Percentiles rank a stretch among this genome's conserved stretches.
These are phyloP conservation scores for Penicillium paxilli DNA, from an alignment of 495 filamentous ascomycete genomes.

Conservation along the genomic window DNA sequence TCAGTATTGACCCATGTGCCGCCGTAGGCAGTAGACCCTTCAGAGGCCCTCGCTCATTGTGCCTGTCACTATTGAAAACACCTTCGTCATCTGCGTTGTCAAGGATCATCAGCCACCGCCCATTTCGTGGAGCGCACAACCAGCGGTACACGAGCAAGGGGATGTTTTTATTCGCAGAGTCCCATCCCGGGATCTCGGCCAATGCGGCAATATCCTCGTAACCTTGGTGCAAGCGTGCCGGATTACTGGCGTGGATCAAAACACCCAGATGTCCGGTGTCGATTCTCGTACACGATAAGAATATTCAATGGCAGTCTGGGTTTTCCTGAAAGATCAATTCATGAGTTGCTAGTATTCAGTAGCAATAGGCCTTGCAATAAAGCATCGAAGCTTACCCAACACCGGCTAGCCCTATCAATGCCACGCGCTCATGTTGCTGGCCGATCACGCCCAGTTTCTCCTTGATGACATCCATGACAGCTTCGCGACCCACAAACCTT, in stretches of 20 bases:
- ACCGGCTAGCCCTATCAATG: not conserved
- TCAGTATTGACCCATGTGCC: not conserved
- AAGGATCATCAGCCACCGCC: conserved; percentile 26
- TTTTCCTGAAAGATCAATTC: conserved; percentile 31
- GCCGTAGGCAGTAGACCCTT: conserved; percentile 29
- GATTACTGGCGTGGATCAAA: conserved; percentile 34
- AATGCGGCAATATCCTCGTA: conserved; percentile 43
- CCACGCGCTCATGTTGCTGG: not conserved
- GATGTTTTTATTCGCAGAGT: conserved; percentile 18
- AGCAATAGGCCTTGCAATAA: not conserved
- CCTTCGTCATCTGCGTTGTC: conserved; percentile 36
- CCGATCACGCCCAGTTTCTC: not conserved
- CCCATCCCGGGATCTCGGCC: conserved; percentile 21
- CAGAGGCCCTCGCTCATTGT: conserved; percentile 12
- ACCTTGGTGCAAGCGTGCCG: conserved; percentile 41
- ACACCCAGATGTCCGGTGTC: conserved; percentile 36
- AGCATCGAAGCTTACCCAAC: not conserved
- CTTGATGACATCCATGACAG: not conserved
- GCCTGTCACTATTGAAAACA: conserved; percentile 20
- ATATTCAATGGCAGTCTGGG: conserved; percentile 54
- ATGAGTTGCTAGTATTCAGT: not conserved
- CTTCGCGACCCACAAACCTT: not conserved
- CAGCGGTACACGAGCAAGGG: conserved; percentile 18
- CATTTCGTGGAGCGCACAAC: conserved; percentile 12
- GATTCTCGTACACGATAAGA: conserved; percentile 34